Evolutionary conservation across 352 stramenopile genomes (phyloP), one percentile per base, ranked within the genome.

Genomic region (Phytophthora foliorum): DNA sequence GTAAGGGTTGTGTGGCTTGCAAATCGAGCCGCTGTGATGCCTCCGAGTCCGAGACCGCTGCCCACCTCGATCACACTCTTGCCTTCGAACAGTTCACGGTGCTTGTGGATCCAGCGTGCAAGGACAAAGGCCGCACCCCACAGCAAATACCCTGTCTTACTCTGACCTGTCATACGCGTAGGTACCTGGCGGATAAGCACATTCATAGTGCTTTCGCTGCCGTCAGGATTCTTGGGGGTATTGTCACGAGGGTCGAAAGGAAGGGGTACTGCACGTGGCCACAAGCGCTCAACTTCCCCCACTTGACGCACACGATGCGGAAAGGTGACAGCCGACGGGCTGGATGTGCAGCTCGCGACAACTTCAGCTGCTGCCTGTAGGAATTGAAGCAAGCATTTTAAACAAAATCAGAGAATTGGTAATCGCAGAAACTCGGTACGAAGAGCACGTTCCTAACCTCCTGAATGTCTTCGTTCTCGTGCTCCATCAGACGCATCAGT

Each of bases 121-220:
- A 96, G 74, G 14, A 96, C 84, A 44, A 92, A 90, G 0, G 89
- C 84, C 1, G 89, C 89, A 8, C 89, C 89, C 89, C 89, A 96
- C 24, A 96, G 70, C 8, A 94, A 57, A 56, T 96, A 96, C 3
- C 89, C 89, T 1, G 89, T 96, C 72, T 96, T 96, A 4, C 86
- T 80, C 41, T 96, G 89, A 0, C 89, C 87, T 10, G 85, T 96
- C 89, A 96, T 96, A 25, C 89, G 87, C 27, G 70, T 90, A 7
- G 81, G 84, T 2, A 96, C 86, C 48, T 94, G 87, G 27, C 87
- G 86, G 58, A 96, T 92, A 29, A 96, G 77, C 34, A 96, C 84
- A 5, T 83, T 74, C 13, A 79, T 62, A 2, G 71, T 68, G 22
- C 82, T 58, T 3, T 69, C 44, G 31, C 24, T 67, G 16, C 56